A percentile compares a stretch with the other conserved stretches of the same genome.
Evolutionary conservation across 305 asterid genomes (phyloP).

Genomic region (Fraxinus sp.): DNA sequence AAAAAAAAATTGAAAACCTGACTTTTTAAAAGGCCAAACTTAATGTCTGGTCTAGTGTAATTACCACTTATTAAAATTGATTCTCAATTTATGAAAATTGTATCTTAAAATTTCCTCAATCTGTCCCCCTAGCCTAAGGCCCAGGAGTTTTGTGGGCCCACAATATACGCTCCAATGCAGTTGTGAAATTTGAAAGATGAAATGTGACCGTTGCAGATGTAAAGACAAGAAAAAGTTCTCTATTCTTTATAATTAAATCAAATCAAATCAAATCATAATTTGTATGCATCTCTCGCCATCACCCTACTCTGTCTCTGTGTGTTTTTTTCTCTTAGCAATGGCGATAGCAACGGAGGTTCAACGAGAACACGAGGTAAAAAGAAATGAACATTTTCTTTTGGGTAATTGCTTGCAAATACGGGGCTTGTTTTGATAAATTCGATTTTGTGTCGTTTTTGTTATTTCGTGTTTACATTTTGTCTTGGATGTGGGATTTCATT

Average conservation of each 20-base stretch:
- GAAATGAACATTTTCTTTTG: background rate
- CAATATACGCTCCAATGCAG: background rate
- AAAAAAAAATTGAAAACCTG: no score
- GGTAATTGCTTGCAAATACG: background rate
- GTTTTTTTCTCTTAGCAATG: constrained; percentile 37
- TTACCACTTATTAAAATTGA: no score
- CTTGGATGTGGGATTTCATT: background rate
- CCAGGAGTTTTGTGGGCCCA: background rate
- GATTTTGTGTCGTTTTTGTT: background rate
- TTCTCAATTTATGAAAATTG: no score
- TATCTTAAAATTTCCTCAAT: no score
- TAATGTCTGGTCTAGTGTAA: no score
- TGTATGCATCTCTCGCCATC: constrained; percentile 1
- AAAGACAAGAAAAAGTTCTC: background rate
- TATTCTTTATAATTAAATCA: background rate
- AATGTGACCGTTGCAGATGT: background rate
- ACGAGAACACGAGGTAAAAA: constrained; percentile 53
- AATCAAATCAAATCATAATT: background rate
- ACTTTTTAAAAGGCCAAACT: no score
- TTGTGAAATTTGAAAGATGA: background rate
- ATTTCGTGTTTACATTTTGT: background rate
- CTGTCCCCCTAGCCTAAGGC: background rate
- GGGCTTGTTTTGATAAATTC: background rate
- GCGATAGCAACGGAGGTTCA: constrained; percentile 64
- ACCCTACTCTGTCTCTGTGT: constrained; percentile 23